A percentile compares a stretch with the other conserved stretches of the same genome.
Conservation (phyloP, 2,329 filamentous ascomycete species). For the Aspergillus sp. region DNA sequence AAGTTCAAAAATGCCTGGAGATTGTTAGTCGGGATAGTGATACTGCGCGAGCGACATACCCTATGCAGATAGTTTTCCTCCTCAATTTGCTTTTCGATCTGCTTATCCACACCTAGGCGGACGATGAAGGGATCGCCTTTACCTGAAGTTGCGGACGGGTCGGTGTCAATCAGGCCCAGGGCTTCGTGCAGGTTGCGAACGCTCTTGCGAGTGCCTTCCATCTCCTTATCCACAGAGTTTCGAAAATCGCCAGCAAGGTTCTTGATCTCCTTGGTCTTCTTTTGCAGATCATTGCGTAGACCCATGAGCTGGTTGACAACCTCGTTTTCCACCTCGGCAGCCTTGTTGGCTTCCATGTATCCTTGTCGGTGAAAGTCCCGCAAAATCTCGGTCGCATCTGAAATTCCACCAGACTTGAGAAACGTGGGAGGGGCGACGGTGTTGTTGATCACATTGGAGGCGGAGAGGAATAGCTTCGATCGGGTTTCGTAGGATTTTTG, state of each 20-base stretch:
- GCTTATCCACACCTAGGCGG: constrained; percentile 77
- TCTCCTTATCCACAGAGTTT: constrained; percentile 92
- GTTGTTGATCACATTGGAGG: constrained; percentile 80
- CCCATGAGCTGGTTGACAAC: constrained; percentile 84
- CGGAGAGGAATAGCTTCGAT: constrained; percentile 74
- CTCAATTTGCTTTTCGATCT: constrained; percentile 87
- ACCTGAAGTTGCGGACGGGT: constrained; percentile 68
- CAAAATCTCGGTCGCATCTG: constrained; percentile 77
- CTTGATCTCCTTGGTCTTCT: constrained; percentile 99
- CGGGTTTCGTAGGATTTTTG: constrained; percentile 83
- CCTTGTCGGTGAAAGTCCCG: constrained; percentile 77
- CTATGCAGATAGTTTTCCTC: constrained; percentile 97
- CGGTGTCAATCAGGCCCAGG: constrained; percentile 72
- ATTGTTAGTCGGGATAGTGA: constrained; percentile 14
- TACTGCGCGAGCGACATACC: constrained; percentile 46
- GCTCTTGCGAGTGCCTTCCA: constrained; percentile 74
- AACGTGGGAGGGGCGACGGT: constrained; percentile 71
- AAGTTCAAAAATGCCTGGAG: constrained; percentile 84
- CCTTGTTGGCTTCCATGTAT: constrained; percentile 77
- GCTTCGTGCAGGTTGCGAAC: constrained; percentile 79
- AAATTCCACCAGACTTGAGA: constrained; percentile 74
- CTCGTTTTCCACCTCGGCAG: constrained; percentile 83
- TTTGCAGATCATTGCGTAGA: constrained; percentile 78
- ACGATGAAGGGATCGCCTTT: constrained; percentile 92
- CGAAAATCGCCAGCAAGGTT: constrained; percentile 91